phyloP scores from a whole-genome alignment of 495 filamentous ascomycete species.

The Podospora comata region DNA sequence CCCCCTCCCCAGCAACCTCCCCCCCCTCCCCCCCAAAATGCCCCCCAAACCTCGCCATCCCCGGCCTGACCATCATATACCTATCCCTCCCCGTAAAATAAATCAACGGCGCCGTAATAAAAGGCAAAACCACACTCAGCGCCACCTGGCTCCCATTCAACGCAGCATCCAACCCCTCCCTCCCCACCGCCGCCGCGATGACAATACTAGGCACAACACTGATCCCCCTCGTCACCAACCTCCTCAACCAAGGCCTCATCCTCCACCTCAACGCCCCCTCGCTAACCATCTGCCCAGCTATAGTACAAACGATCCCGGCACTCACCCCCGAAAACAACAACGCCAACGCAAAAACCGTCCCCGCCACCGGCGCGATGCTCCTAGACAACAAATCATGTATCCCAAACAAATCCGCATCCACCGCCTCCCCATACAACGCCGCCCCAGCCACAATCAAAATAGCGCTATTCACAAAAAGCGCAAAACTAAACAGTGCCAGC shows the following conservation, averaged over 20 bases:
- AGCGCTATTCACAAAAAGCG: slow-evolving; percentile 88
- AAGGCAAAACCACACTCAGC: slow-evolving; percentile 74
- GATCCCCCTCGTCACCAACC: slow-evolving; percentile 56
- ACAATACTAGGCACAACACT: slow-evolving; percentile 75
- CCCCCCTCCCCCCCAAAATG: slow-evolving; percentile 12
- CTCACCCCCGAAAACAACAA: slow-evolving; percentile 52
- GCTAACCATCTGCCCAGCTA: slow-evolving; percentile 57
- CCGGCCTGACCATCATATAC: slow-evolving; percentile 69
- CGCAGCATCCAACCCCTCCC: slow-evolving; percentile 12
- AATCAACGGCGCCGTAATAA: slow-evolving; percentile 77
- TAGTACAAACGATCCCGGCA: slow-evolving; percentile 58
- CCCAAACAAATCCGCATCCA: slow-evolving; percentile 71
- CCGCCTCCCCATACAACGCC: slow-evolving; percentile 62
- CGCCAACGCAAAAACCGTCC: slow-evolving; percentile 56
- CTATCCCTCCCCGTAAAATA: slow-evolving; percentile 80
- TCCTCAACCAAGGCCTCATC: slow-evolving; percentile 51
- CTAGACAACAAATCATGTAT: slow-evolving; percentile 73
- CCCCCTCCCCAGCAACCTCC: neutral
- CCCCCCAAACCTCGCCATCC: slow-evolving; percentile 30
- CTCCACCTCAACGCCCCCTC: slow-evolving; percentile 61
- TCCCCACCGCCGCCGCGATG: slow-evolving; percentile 63
- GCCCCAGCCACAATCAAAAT: slow-evolving; percentile 89
- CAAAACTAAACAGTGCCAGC: slow-evolving; percentile 82
- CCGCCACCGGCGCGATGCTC: slow-evolving; percentile 68
- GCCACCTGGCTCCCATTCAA: slow-evolving; percentile 67